Conservation (phyloP, 768 basidiomycete genomes). For the Tricholoma sp. region DNA sequence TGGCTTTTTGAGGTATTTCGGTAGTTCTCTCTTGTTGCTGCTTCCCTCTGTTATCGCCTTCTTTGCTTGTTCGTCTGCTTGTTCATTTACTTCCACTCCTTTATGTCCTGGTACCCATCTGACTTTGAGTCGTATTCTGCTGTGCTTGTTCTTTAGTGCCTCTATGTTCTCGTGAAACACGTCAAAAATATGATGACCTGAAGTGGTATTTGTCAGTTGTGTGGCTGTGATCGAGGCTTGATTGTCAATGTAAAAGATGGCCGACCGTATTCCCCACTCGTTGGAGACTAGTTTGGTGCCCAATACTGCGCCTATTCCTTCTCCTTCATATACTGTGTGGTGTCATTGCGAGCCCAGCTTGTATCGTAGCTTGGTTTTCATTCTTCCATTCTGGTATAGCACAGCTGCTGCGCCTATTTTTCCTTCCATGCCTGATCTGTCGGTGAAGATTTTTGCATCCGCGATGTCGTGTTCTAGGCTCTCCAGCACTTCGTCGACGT, state of each 20-base stretch:
- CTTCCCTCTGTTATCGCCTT: constrained; percentile 1
- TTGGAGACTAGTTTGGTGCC: constrained; percentile 4
- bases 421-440: too few species aligned
- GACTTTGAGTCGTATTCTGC: neutral
- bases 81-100: neutral
- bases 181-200: constrained; percentile 5
- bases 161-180: neutral
- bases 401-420: too few species aligned
- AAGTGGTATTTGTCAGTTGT: neutral
- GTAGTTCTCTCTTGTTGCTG: neutral
- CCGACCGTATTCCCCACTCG: neutral
- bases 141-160: neutral
- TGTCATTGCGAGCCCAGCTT: too few species aligned
- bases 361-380: too few species aligned
- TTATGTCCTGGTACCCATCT: constrained; percentile 11
- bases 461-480: too few species aligned
- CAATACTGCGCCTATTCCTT: too few species aligned
- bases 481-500: too few species aligned
- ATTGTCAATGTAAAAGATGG: constrained; percentile 8
- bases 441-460: too few species aligned
- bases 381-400: too few species aligned
- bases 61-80: too few species aligned
- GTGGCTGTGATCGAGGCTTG: constrained; percentile 10
- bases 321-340: too few species aligned
- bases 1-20: neutral